These are phyloP conservation scores for Apiotrichum veenhuisii DNA, from an alignment of 1,284 basidiomycete species.

Conservation along the genomic window DNA sequence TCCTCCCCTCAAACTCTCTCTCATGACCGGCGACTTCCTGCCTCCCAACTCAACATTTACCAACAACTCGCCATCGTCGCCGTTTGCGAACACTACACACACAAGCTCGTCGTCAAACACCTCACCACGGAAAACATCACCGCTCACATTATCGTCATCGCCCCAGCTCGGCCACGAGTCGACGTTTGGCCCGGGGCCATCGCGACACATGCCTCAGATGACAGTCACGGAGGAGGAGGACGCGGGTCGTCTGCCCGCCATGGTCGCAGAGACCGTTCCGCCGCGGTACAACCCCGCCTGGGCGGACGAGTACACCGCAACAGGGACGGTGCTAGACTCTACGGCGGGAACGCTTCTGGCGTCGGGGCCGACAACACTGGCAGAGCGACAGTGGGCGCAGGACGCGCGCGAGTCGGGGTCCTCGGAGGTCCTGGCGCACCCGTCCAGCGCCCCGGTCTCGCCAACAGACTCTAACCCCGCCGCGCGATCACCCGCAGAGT, in stretches of 20 bases:
- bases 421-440: no score
- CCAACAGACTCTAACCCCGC: no score
- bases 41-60: background rate
- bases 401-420: background rate
- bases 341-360: background rate
- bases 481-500: no score
- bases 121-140: background rate
- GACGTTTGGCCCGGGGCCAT: background rate
- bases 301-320: constrained; percentile 2
- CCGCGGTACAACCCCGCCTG: constrained; percentile 12
- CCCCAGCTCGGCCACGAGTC: no score
- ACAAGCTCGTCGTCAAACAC: background rate
- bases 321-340: background rate
- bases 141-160: background rate
- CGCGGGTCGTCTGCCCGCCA: background rate
- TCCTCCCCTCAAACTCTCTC: background rate
- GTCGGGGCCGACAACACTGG: background rate
- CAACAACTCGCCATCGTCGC: background rate
- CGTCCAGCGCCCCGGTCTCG: no score
- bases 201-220: background rate
- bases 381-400: background rate
- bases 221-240: constrained; percentile 10
- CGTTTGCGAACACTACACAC: no score
- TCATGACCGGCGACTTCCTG: background rate
- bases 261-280: constrained; percentile 3